Evolutionary conservation across 75 land plant genomes (phyloP).

Genomic region (Cupressus sempervirens): DNA sequence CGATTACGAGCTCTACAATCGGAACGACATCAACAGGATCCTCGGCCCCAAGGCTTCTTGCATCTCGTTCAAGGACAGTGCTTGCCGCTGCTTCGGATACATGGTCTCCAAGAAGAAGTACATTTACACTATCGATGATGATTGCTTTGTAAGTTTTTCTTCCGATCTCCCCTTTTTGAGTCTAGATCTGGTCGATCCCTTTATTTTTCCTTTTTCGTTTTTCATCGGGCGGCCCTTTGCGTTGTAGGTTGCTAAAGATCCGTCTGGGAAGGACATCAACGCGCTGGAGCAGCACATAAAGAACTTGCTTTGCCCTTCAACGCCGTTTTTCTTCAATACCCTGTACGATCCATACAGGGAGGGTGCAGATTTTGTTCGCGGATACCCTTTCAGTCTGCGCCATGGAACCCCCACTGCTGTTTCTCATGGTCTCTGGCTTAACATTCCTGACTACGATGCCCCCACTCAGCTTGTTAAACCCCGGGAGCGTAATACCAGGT

Average conservation of each 20-base stretch:
- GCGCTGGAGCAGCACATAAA: conserved; percentile 84
- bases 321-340: conserved; percentile 80
- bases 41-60: conserved; percentile 59
- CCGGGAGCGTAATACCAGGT: conserved; percentile 11
- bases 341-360: conserved; percentile 74
- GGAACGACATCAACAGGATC: conserved; percentile 61
- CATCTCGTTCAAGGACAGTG: conserved; percentile 72
- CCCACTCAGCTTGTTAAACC: conserved; percentile 87
- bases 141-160: conserved; percentile 51
- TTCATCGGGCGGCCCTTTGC: background rate
- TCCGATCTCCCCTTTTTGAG: background rate
- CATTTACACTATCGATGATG: conserved; percentile 68
- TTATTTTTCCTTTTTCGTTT: no score
- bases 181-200: background rate
- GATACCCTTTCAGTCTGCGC: conserved; percentile 81
- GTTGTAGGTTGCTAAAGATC: conserved; percentile 69
- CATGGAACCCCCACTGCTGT: conserved; percentile 69
- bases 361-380: conserved; percentile 81
- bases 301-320: conserved; percentile 62
- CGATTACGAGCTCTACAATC: conserved; percentile 68
- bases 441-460: conserved; percentile 81
- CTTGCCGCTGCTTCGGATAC: conserved; percentile 68
- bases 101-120: conserved; percentile 70
- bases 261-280: conserved; percentile 66
- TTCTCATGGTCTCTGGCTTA: conserved; percentile 81